phyloP scores from a whole-genome alignment of 148 eudicot genomes.

The Camellia sinensis region DNA sequence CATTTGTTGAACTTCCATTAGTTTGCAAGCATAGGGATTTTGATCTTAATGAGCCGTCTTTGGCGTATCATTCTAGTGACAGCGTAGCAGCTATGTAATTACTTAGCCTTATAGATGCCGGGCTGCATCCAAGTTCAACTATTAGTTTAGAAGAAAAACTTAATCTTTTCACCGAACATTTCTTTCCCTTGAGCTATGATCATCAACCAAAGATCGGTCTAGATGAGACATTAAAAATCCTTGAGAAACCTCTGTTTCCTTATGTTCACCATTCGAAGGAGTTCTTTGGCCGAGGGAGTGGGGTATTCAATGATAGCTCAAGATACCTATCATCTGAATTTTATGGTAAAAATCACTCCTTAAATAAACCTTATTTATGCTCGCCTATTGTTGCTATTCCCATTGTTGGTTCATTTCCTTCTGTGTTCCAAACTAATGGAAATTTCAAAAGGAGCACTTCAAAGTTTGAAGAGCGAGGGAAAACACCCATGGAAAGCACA shows the following conservation, averaged over 20 bases:
- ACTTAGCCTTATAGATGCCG: conserved; percentile 65
- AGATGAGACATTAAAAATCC: conserved; percentile 21
- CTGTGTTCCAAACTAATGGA: conserved; percentile 23
- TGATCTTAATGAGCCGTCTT: conserved; percentile 20
- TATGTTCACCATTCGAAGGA: conserved; percentile 24
- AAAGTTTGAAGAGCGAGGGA: conserved; percentile 33
- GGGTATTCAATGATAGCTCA: conserved; percentile 30
- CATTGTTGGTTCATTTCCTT: conserved; percentile 26
- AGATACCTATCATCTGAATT: conserved; percentile 28
- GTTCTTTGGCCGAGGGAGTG: conserved; percentile 13
- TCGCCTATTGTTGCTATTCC: conserved; percentile 29
- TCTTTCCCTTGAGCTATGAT: conserved; percentile 21
- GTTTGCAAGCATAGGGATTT: conserved; percentile 21
- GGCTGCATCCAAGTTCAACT: conserved; percentile 30
- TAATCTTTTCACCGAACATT: conserved; percentile 33
- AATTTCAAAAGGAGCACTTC: conserved; percentile 19
- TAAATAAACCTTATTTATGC: conserved; percentile 15
- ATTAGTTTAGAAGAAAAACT: conserved; percentile 26
- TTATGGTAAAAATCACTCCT: conserved; percentile 25
- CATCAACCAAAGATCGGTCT: conserved; percentile 26
- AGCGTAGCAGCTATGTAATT: conserved; percentile 78
- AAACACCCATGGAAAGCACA: conserved; percentile 19
- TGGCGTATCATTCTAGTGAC: conserved; percentile 47
- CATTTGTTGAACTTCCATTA: conserved; percentile 15
- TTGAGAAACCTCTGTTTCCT: conserved; percentile 23